phyloP scores from a whole-genome alignment of 306 rosid genomes.

The Nissolia schottii region DNA sequence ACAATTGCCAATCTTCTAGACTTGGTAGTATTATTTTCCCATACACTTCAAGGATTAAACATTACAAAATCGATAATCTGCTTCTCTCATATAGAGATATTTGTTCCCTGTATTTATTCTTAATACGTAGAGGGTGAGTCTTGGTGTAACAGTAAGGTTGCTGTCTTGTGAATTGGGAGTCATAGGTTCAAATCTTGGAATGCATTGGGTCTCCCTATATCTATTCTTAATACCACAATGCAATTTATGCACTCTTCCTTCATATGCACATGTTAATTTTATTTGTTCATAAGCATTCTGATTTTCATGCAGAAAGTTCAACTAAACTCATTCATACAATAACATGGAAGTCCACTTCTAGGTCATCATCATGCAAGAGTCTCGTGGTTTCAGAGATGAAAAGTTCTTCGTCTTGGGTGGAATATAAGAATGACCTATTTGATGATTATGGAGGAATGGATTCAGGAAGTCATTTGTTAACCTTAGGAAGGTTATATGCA shows the following conservation, averaged over 20 bases:
- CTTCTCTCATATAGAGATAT: not conserved
- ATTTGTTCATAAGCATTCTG: constrained; percentile 6
- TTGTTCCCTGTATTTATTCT: not conserved
- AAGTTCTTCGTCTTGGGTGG: constrained; percentile 64
- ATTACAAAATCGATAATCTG: not conserved
- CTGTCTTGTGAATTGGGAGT: too few relatives aligned
- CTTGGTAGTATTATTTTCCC: not conserved
- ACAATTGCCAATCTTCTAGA: not conserved
- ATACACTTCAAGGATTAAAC: not conserved
- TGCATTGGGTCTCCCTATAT: too few relatives aligned
- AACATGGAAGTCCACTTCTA: constrained; percentile 69
- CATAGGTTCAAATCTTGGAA: too few relatives aligned
- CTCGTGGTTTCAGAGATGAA: constrained; percentile 59
- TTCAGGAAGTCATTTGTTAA: constrained; percentile 89
- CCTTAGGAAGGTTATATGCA: constrained; percentile 81
- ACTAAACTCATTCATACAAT: constrained; percentile 77
- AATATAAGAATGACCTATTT: constrained; percentile 72
- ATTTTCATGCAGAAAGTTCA: constrained; percentile 71
- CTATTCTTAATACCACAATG: not conserved
- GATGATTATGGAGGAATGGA: constrained; percentile 88
- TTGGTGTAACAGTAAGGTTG: too few relatives aligned
- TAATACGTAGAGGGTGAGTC: too few relatives aligned
- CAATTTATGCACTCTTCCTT: not conserved
- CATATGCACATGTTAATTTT: not conserved
- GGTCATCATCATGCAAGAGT: constrained; percentile 81